phyloP scores from a whole-genome alignment of 140 eudicot genomes.

The Bidens hawaiensis region DNA sequence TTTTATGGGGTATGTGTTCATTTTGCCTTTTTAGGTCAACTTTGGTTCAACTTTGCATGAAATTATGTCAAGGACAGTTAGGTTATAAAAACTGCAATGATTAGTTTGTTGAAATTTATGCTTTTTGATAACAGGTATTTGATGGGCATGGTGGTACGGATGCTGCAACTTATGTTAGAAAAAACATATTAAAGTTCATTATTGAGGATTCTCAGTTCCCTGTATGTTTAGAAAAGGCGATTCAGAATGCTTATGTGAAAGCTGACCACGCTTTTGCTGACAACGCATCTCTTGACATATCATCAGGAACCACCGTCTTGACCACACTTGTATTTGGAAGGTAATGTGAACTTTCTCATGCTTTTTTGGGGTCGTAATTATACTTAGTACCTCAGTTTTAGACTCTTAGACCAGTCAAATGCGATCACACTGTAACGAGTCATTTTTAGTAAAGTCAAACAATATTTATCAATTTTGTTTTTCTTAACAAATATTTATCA shows the following conservation, averaged over 20 bases:
- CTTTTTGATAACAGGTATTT: constrained; percentile 78
- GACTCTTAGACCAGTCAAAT: background rate
- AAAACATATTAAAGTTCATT: constrained; percentile 66
- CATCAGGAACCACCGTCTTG: constrained; percentile 93
- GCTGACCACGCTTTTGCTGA: constrained; percentile 85
- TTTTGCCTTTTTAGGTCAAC: background rate
- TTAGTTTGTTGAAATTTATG: background rate
- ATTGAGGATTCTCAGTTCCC: constrained; percentile 72
- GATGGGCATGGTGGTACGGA: constrained; percentile 98
- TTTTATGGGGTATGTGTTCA: constrained; percentile 72
- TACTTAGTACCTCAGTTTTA: background rate
- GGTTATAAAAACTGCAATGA: background rate
- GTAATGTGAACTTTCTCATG: constrained; percentile 27
- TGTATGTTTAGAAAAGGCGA: constrained; percentile 60
- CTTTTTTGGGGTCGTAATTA: background rate
- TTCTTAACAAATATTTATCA: too few species aligned
- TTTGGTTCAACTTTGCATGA: too few species aligned
- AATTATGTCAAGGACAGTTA: background rate
- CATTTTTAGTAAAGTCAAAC: background rate
- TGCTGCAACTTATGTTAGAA: constrained; percentile 66
- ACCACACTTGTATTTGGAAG: constrained; percentile 81
- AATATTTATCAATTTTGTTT: too few species aligned
- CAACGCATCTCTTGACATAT: constrained; percentile 62
- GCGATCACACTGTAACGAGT: background rate
- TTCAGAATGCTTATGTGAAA: constrained; percentile 65